phyloP scores from a whole-genome alignment of 352 stramenopile genomes.

The Thalassiosira livingstoniorum region DNA sequence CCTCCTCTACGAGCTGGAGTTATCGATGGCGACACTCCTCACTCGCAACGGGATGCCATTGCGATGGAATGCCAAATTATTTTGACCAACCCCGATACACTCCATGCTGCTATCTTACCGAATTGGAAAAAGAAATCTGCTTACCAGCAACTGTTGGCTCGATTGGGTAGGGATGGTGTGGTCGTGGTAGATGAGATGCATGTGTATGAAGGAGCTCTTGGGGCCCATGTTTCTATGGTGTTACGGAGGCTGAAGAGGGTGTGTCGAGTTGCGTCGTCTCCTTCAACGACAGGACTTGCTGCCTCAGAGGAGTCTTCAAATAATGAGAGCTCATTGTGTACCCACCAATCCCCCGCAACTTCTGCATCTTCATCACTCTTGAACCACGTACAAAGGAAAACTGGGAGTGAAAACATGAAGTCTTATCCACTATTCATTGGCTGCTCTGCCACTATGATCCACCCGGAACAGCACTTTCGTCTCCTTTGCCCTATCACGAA shows the following conservation, averaged over 20 bases:
- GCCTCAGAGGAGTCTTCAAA: not conserved
- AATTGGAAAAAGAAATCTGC: conserved; percentile 79
- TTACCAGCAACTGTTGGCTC: conserved; percentile 90
- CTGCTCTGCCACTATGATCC: conserved; percentile 96
- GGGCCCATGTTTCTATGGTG: conserved; percentile 87
- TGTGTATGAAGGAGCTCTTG: conserved; percentile 93
- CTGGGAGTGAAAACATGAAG: not conserved
- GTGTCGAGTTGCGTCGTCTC: conserved; percentile 43
- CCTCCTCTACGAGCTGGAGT: conserved; percentile 69
- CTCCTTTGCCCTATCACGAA: conserved; percentile 89
- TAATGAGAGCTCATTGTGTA: too few species aligned
- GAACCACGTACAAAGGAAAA: not conserved
- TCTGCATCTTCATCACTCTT: not conserved
- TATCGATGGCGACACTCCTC: conserved; percentile 94
- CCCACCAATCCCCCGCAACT: too few species aligned
- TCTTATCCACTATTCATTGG: conserved; percentile 86
- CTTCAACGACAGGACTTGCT: not conserved
- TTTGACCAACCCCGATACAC: conserved; percentile 98
- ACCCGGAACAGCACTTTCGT: conserved; percentile 90
- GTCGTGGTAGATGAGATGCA: conserved; percentile 92
- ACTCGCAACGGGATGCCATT: conserved; percentile 89
- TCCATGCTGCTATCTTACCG: conserved; percentile 96
- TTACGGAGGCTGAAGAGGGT: conserved; percentile 69
- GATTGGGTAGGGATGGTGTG: conserved; percentile 92
- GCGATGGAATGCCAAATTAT: conserved; percentile 92